phyloP scores from a whole-genome alignment of 228 moss, liverwort and hornwort species.

The Sphagnum magellanicum region DNA sequence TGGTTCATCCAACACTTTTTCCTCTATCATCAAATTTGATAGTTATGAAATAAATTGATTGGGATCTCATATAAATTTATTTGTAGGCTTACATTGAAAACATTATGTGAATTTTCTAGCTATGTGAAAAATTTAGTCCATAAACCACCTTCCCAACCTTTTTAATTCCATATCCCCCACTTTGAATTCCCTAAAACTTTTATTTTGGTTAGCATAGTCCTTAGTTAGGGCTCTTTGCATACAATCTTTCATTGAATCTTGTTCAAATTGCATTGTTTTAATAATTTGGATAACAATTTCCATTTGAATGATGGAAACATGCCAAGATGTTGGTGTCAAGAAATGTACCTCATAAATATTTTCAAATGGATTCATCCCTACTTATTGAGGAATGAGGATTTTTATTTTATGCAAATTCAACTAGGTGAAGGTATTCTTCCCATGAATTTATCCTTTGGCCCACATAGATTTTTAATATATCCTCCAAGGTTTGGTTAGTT shows the following conservation, averaged over 20 bases:
- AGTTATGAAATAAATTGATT: neutral
- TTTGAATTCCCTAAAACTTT: neutral
- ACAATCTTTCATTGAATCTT: neutral
- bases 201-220: neutral
- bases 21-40: neutral
- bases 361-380: neutral
- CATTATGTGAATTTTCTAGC: neutral
- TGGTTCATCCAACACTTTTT: neutral
- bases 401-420: slow-evolving; percentile 8
- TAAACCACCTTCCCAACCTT: neutral
- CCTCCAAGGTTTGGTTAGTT: slow-evolving; percentile 5
- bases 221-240: neutral
- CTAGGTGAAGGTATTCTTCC: neutral
- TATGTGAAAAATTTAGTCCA: neutral
- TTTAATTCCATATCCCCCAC: neutral
- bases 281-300: neutral
- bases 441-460: neutral
- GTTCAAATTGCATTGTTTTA: neutral
- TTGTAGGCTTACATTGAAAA: neutral
- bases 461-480: slow-evolving; percentile 3
- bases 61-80: neutral
- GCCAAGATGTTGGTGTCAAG: neutral
- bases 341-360: neutral
- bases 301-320: neutral
- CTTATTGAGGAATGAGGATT: neutral